These are phyloP conservation scores for Sugiyamaella novakii DNA, from an alignment of 1,139 yeast genomes.

Conservation along the genomic window DNA sequence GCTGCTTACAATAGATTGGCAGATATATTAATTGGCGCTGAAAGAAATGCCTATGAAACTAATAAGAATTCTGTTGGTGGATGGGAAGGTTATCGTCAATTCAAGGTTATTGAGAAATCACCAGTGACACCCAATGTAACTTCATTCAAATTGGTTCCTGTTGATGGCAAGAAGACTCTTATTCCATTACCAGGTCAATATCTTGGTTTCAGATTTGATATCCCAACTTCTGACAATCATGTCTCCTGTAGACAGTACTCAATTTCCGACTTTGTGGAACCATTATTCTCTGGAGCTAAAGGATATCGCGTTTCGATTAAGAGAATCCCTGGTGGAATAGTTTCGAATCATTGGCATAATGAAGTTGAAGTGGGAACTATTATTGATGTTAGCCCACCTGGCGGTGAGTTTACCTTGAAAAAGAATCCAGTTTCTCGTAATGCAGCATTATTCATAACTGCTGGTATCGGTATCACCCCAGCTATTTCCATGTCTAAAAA, in stretches of 20 bases:
- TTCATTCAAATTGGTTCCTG: conserved; percentile 56
- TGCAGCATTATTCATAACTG: conserved; percentile 52
- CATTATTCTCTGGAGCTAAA: conserved; percentile 30
- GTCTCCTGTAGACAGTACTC: conserved; percentile 54
- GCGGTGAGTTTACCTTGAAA: conserved; percentile 54
- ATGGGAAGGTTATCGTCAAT: conserved; percentile 61
- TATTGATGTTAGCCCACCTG: conserved; percentile 59
- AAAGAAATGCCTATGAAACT: conserved; percentile 50
- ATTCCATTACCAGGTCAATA: conserved; percentile 61
- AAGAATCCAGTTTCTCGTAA: conserved; percentile 34
- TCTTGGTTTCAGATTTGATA: conserved; percentile 53
- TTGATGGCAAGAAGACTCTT: conserved; percentile 46
- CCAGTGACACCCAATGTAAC: conserved; percentile 53
- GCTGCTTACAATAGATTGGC: conserved; percentile 68
- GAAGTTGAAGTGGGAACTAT: conserved; percentile 53
- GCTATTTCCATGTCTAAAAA: conserved; percentile 53
- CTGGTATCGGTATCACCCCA: conserved; percentile 75
- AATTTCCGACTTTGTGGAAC: conserved; percentile 43
- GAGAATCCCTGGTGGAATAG: conserved; percentile 50
- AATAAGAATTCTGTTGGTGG: conserved; percentile 43
- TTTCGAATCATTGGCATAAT: conserved; percentile 58
- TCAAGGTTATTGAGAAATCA: conserved; percentile 49
- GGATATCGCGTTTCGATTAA: conserved; percentile 59
- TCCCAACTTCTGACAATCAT: conserved; percentile 36
- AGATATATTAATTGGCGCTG: conserved; percentile 59